These are phyloP conservation scores for Marchantia polymorpha DNA, from an alignment of 225 moss, liverwort and hornwort genomes.

Conservation along the genomic window DNA sequence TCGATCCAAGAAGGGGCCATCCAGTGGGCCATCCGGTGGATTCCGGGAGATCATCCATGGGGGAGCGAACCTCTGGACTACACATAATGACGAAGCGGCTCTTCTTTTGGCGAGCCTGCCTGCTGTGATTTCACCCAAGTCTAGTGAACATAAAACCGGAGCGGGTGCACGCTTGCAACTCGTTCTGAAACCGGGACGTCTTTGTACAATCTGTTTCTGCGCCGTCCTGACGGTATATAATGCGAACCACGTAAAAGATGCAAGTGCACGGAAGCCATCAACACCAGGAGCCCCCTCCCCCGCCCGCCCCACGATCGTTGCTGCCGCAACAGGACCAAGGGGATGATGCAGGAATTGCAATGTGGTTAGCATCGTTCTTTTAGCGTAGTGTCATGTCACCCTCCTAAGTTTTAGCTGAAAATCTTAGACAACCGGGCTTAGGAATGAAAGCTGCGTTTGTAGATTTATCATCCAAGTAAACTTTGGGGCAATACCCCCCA, in stretches of 20 bases:
- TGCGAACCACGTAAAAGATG: slow-evolving; percentile 8
- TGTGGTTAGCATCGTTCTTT: slow-evolving; percentile 10
- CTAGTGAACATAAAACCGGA: slow-evolving; percentile 7
- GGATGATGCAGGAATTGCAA: slow-evolving; percentile 8
- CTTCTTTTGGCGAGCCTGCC: slow-evolving; percentile 14
- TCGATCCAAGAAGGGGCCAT: not conserved
- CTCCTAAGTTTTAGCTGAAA: slow-evolving; percentile 27
- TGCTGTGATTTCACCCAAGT: not conserved
- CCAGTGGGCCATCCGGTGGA: not conserved
- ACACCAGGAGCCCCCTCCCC: not conserved
- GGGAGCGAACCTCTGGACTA: not conserved
- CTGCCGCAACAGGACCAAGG: not conserved
- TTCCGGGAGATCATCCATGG: not conserved
- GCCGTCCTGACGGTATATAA: slow-evolving; percentile 22
- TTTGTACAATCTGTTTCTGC: slow-evolving; percentile 29
- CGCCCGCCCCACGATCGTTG: not conserved
- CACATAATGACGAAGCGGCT: not conserved
- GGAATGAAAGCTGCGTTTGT: slow-evolving; percentile 26
- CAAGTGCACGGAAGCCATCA: slow-evolving; percentile 1
- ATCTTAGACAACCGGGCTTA: slow-evolving; percentile 1
- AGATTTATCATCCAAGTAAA: slow-evolving; percentile 27
- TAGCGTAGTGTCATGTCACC: slow-evolving; percentile 8
- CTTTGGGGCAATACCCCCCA: slow-evolving; percentile 21
- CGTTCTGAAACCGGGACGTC: slow-evolving; percentile 9
- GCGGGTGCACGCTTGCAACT: slow-evolving; percentile 11